Evolutionary conservation across 106 monocot species (phyloP).

Genomic region (Cymbidium sinense): DNA sequence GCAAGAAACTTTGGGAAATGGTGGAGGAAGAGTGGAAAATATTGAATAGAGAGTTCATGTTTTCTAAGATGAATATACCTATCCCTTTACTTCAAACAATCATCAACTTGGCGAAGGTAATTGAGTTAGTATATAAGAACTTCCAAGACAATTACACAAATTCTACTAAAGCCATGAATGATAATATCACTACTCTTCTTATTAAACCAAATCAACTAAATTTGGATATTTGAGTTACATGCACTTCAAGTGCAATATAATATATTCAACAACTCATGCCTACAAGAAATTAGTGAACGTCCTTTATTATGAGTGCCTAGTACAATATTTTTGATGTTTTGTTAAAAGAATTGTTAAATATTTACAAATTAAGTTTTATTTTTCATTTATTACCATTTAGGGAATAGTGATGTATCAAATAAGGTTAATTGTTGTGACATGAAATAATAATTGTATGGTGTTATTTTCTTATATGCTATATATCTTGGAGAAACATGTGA

Average conservation of each 20-base stretch:
- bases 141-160: background rate
- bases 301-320: too few relatives aligned
- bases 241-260: too few relatives aligned
- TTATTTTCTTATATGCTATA: too few relatives aligned
- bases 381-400: background rate
- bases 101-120: background rate
- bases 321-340: too few relatives aligned
- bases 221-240: background rate
- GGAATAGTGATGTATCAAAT: background rate
- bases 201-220: background rate
- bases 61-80: background rate
- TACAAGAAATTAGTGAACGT: too few relatives aligned
- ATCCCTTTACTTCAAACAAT: background rate
- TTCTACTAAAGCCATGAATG: background rate
- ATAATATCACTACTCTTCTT: background rate
- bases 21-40: too few relatives aligned
- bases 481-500: too few relatives aligned
- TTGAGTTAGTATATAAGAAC: too few relatives aligned
- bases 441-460: too few relatives aligned
- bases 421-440: background rate
- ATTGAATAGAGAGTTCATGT: background rate
- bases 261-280: too few relatives aligned
- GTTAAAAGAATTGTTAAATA: background rate
- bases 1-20: too few relatives aligned
- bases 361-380: background rate